Evolutionary conservation across 2,329 filamentous ascomycete species (phyloP).

Genomic region (Cladosporium colombiae): DNA sequence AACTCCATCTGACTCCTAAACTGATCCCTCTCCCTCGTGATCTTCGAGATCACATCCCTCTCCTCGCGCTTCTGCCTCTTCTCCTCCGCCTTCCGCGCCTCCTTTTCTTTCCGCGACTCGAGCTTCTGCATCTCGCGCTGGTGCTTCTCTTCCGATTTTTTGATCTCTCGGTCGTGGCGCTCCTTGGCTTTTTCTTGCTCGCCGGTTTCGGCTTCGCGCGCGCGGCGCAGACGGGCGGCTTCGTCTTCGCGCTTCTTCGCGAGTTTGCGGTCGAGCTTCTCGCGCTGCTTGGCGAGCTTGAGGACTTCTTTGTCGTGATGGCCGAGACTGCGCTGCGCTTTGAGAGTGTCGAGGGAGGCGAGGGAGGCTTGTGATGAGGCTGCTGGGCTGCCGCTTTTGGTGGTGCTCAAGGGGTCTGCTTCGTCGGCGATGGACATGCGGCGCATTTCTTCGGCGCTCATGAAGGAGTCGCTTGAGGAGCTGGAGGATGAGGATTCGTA

Average conservation of each 20-base stretch:
- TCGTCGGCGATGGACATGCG: slow-evolving; percentile 35
- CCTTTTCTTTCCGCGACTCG: slow-evolving; percentile 38
- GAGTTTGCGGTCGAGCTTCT: slow-evolving; percentile 64
- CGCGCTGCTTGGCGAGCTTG: slow-evolving; percentile 62
- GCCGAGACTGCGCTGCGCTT: slow-evolving; percentile 25
- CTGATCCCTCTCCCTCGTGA: slow-evolving; percentile 53
- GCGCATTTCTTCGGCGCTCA: slow-evolving; percentile 46
- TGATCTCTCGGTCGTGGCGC: slow-evolving; percentile 64
- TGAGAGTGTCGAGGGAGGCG: slow-evolving; percentile 21
- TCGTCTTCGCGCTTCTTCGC: slow-evolving; percentile 58
- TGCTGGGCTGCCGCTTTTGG: slow-evolving; percentile 21
- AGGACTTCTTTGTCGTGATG: slow-evolving; percentile 63
- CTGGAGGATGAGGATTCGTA: slow-evolving; percentile 28
- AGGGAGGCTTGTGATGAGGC: slow-evolving; percentile 28
- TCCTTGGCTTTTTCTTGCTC: slow-evolving; percentile 63
- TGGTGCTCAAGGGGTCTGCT: slow-evolving; percentile 20
- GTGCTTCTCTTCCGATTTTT: slow-evolving; percentile 65
- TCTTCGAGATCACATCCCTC: slow-evolving; percentile 47
- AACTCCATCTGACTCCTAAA: slow-evolving; percentile 47
- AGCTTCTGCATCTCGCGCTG: slow-evolving; percentile 63
- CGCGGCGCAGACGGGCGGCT: slow-evolving; percentile 45
- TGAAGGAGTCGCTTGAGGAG: slow-evolving; percentile 40
- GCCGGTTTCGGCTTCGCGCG: slow-evolving; percentile 40
- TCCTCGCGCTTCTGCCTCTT: slow-evolving; percentile 49
- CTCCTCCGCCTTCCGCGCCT: slow-evolving; percentile 47